These are phyloP conservation scores for Komagataella pseudopastoris DNA, from an alignment of 805 yeast species.

Conservation along the genomic window DNA sequence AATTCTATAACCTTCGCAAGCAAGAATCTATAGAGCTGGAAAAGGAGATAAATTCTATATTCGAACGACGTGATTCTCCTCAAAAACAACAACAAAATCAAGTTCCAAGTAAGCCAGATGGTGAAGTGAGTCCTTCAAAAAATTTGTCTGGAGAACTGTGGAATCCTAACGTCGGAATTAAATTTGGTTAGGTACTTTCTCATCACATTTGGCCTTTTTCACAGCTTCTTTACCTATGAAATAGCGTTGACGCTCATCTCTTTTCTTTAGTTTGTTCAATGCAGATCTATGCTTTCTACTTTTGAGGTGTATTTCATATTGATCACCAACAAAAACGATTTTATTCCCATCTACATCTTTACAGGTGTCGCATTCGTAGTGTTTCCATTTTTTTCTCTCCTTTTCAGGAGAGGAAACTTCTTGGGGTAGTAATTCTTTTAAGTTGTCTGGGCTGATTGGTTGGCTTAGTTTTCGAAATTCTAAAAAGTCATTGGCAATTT, in stretches of 20 bases:
- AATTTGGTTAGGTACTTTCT: constrained; percentile 7
- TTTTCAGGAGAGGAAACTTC: background rate
- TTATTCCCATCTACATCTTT: constrained; percentile 34
- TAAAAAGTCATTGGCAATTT: constrained; percentile 25
- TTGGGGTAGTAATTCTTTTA: constrained; percentile 1
- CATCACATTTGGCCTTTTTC: background rate
- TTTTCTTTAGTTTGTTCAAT: constrained; percentile 30
- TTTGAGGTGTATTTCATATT: constrained; percentile 52
- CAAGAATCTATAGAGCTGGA: background rate
- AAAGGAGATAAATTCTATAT: background rate
- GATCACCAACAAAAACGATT: constrained; percentile 60
- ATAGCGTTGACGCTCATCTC: constrained; percentile 38
- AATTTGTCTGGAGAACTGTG: constrained; percentile 8
- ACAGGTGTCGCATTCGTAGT: constrained; percentile 57
- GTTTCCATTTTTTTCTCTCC: constrained; percentile 37
- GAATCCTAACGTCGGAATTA: constrained; percentile 14
- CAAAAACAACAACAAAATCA: background rate
- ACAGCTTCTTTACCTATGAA: constrained; percentile 2
- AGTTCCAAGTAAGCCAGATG: background rate
- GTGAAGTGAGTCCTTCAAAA: background rate
- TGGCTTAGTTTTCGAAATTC: constrained; percentile 1
- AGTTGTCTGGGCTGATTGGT: constrained; percentile 3
- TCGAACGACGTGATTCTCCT: background rate
- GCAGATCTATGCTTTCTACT: constrained; percentile 60
- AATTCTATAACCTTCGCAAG: background rate